phyloP scores from a whole-genome alignment of 2,329 filamentous ascomycete genomes.

The Aspergillus fischeri region DNA sequence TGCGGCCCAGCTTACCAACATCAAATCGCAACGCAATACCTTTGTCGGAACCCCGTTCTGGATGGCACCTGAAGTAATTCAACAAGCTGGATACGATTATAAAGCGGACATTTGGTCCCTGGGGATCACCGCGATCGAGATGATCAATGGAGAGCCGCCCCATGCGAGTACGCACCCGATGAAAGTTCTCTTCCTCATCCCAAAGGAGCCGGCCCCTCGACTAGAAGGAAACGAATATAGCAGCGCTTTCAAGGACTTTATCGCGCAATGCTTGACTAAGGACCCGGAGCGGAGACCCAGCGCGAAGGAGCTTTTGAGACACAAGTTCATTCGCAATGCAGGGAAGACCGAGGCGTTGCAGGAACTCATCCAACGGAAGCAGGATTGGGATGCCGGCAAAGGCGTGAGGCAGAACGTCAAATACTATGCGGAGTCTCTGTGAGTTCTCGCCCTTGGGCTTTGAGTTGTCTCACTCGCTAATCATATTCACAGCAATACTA shows the following conservation, averaged over 20 bases:
- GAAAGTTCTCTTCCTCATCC: slow-evolving; percentile 90
- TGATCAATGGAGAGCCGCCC: slow-evolving; percentile 85
- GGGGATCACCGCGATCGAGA: slow-evolving; percentile 86
- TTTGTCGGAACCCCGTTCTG: slow-evolving; percentile 97
- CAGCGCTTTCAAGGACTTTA: slow-evolving; percentile 89
- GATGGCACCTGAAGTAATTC: slow-evolving; percentile 95
- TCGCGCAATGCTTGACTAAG: slow-evolving; percentile 85
- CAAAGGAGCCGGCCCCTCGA: slow-evolving; percentile 78
- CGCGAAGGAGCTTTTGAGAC: slow-evolving; percentile 80
- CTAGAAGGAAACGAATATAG: slow-evolving; percentile 78
- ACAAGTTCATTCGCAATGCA: slow-evolving; percentile 81
- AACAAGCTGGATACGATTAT: slow-evolving; percentile 78
- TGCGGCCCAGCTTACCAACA: slow-evolving; percentile 91
- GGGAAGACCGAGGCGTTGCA: slow-evolving; percentile 85
- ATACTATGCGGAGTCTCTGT: slow-evolving; percentile 91
- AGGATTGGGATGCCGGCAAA: slow-evolving; percentile 73
- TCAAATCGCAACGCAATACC: slow-evolving; percentile 95
- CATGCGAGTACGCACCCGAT: slow-evolving; percentile 82
- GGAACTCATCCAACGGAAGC: slow-evolving; percentile 75
- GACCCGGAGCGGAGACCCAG: slow-evolving; percentile 80
- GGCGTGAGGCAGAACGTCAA: slow-evolving; percentile 67
- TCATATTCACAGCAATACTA: slow-evolving; percentile 50
- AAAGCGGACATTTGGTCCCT: slow-evolving; percentile 93
- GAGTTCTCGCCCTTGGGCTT: slow-evolving; percentile 20
- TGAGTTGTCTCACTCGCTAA: slow-evolving; percentile 7